Conservation (phyloP, 106 monocot species). For the Dactylorhiza incarnata region DNA sequence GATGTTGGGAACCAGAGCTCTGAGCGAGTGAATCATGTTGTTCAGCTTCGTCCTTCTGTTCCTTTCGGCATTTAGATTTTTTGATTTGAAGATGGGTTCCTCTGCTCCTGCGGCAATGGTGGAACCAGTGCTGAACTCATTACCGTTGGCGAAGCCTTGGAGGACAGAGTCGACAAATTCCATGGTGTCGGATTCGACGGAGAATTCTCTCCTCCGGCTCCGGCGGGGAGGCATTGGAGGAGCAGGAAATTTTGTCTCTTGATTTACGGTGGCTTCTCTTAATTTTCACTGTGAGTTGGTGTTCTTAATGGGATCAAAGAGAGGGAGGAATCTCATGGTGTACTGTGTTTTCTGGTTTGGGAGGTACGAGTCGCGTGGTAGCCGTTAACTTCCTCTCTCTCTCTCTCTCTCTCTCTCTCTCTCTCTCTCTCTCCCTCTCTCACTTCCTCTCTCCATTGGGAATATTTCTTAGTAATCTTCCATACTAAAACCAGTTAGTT, state of each 20-base stretch:
- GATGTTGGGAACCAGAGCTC: slow-evolving; percentile 82
- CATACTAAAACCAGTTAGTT: background rate
- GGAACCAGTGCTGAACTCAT: background rate
- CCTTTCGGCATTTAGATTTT: slow-evolving; percentile 87
- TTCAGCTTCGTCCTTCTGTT: slow-evolving; percentile 79
- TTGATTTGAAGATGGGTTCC: slow-evolving; percentile 49
- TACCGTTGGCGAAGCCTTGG: slow-evolving; percentile 13
- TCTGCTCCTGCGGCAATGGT: background rate
- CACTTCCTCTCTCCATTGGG: too few relatives aligned
- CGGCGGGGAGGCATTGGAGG: slow-evolving; percentile 11
- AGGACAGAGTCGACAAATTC: slow-evolving; percentile 46
- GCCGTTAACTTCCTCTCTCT: background rate
- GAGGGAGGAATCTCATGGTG: slow-evolving; percentile 3
- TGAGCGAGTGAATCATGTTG: slow-evolving; percentile 37
- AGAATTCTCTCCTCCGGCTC: slow-evolving; percentile 4
- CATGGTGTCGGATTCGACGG: slow-evolving; percentile 6
- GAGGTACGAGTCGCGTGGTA: slow-evolving; percentile 5
- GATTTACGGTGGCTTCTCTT: too few relatives aligned
- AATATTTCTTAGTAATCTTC: background rate
- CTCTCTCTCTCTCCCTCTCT: background rate
- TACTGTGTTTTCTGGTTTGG: slow-evolving; percentile 1
- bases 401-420: slow-evolving; percentile 5
- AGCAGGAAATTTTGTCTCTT: too few relatives aligned
- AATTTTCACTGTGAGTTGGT: too few relatives aligned
- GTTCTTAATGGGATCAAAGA: background rate